These are phyloP conservation scores for Eragrostis tef DNA, from an alignment of 202 grass and related monocot species.

Conservation along the genomic window DNA sequence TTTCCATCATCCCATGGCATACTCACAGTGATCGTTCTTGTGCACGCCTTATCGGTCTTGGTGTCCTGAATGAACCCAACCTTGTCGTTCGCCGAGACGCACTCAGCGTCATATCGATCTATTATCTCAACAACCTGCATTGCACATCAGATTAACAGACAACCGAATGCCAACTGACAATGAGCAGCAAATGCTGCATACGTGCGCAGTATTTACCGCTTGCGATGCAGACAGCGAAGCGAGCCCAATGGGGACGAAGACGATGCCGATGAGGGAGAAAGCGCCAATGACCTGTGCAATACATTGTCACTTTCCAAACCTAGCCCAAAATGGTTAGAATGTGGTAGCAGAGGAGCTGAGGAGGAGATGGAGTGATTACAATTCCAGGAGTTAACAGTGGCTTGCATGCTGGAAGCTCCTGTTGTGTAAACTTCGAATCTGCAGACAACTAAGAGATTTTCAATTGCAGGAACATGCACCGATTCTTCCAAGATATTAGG, in stretches of 20 bases:
- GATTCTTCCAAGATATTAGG: neutral
- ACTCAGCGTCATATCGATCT: conserved; percentile 78
- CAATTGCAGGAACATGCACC: neutral
- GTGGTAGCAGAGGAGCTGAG: neutral
- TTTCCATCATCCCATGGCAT: neutral
- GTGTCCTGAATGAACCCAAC: conserved; percentile 79
- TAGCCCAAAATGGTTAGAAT: neutral
- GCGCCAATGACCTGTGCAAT: conserved; percentile 65
- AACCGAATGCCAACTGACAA: neutral
- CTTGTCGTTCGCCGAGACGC: conserved; percentile 57
- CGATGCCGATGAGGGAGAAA: conserved; percentile 68
- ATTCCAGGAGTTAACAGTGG: conserved; percentile 81
- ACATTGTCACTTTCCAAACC: neutral
- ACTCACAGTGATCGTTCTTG: conserved; percentile 65
- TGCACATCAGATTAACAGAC: conserved; percentile 19
- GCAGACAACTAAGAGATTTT: neutral
- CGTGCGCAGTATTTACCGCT: conserved; percentile 44
- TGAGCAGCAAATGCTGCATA: neutral
- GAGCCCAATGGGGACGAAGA: conserved; percentile 88
- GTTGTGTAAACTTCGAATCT: conserved; percentile 96
- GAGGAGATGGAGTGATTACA: conserved; percentile 40
- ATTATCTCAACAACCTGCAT: conserved; percentile 76
- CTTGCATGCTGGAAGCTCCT: conserved; percentile 98
- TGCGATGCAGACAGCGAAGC: conserved; percentile 70
- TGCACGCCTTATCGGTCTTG: conserved; percentile 71